Evolutionary conservation across 495 filamentous ascomycete species (phyloP).

Genomic region (Xylaria sp.): DNA sequence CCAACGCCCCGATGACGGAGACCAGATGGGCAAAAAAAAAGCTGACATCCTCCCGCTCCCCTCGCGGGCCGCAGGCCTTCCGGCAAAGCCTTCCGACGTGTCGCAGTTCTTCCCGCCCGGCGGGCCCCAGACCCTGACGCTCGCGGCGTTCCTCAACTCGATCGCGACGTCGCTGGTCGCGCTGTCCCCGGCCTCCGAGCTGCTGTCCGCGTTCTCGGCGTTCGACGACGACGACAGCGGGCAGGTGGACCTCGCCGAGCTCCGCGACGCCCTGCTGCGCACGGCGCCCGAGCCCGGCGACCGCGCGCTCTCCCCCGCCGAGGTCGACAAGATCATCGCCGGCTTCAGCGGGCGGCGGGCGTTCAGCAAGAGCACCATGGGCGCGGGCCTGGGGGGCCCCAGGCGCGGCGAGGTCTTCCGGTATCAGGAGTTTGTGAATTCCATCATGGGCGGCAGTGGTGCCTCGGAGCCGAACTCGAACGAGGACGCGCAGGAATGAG

Average conservation of each 20-base stretch:
- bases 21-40: not conserved
- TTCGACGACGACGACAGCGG: slow-evolving; percentile 97
- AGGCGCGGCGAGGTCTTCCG: slow-evolving; percentile 75
- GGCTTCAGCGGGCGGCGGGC: slow-evolving; percentile 84
- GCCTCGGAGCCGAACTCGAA: not conserved
- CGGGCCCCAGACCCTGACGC: slow-evolving; percentile 71
- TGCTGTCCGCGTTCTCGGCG: slow-evolving; percentile 86
- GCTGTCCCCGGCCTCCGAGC: slow-evolving; percentile 75
- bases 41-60: slow-evolving; percentile 12
- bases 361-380: slow-evolving; percentile 64
- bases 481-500: slow-evolving; percentile 8
- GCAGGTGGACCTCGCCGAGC: slow-evolving; percentile 82
- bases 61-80: not conserved
- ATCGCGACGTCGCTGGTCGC: slow-evolving; percentile 74
- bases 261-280: slow-evolving; percentile 81
- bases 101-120: slow-evolving; percentile 79
- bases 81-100: slow-evolving; percentile 56
- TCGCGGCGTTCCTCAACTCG: slow-evolving; percentile 82
- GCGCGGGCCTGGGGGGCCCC: slow-evolving; percentile 42
- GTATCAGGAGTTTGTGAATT: slow-evolving; percentile 78
- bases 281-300: slow-evolving; percentile 80
- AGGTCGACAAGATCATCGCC: slow-evolving; percentile 82
- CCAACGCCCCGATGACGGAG: not conserved
- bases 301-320: slow-evolving; percentile 67
- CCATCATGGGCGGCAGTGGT: slow-evolving; percentile 53